Evolutionary conservation across 352 stramenopile species (phyloP).

Genomic region (Phytophthora tentaculata): DNA sequence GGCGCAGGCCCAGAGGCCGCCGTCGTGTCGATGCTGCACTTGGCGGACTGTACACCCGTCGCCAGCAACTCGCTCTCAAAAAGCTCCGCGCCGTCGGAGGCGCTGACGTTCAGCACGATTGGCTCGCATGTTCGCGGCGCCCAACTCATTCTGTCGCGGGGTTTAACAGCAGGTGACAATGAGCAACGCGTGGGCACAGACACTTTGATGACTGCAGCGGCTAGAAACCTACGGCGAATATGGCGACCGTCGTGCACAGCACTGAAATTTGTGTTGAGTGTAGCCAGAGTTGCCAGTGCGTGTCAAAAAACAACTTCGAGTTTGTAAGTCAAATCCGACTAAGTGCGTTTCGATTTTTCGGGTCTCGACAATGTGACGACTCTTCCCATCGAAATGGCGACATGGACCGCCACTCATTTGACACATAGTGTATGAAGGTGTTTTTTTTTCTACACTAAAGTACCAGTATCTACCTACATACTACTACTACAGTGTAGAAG

Average conservation of each 20-base stretch:
- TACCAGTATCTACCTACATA: constrained; percentile 17
- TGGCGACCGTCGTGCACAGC: background rate
- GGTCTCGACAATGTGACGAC: constrained; percentile 19
- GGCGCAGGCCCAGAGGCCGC: background rate
- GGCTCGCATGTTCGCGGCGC: constrained; percentile 13
- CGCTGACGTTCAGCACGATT: constrained; percentile 28
- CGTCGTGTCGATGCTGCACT: constrained; percentile 28
- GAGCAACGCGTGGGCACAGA: background rate
- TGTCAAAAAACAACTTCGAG: constrained; percentile 2
- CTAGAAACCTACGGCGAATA: constrained; percentile 20
- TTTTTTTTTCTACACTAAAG: constrained; percentile 10
- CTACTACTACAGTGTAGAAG: no score
- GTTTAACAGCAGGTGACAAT: constrained; percentile 18
- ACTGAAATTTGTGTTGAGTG: background rate
- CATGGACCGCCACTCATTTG: constrained; percentile 5
- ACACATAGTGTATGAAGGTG: background rate
- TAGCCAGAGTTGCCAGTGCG: background rate
- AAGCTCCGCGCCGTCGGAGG: constrained; percentile 20
- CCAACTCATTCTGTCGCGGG: constrained; percentile 29
- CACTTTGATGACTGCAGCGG: constrained; percentile 31
- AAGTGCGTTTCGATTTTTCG: constrained; percentile 15
- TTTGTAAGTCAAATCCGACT: constrained; percentile 3
- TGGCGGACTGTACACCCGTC: constrained; percentile 16
- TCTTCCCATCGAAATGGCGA: constrained; percentile 16
- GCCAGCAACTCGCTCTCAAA: constrained; percentile 18